A percentile compares a stretch with the other conserved stretches of the same genome.
Conservation (phyloP, 345 rosid genomes). For the Lenwebbia sp. region DNA sequence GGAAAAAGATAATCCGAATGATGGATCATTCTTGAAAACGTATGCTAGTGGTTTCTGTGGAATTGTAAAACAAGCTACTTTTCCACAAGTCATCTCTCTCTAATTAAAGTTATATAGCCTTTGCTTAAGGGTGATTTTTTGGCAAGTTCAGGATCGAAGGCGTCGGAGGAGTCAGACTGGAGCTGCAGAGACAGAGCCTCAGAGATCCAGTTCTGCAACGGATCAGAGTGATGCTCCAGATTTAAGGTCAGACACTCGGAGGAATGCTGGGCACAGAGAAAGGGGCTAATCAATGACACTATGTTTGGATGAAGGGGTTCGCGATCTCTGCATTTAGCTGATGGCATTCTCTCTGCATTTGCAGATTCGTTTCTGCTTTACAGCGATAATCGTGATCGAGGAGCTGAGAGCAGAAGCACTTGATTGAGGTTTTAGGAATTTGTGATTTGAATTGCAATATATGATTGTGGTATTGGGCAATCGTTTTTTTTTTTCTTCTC, state of each 20-base stretch:
- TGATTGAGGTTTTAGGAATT: neutral
- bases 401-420: neutral
- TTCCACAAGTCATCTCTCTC: neutral
- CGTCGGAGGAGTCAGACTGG: slow-evolving; percentile 42
- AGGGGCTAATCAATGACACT: slow-evolving; percentile 1
- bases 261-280: slow-evolving; percentile 3
- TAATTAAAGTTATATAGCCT: neutral
- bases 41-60: neutral
- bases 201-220: slow-evolving; percentile 30
- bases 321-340: neutral
- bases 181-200: slow-evolving; percentile 21
- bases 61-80: neutral
- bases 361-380: neutral
- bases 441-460: neutral
- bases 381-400: neutral
- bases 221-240: slow-evolving; percentile 35
- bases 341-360: neutral
- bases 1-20: neutral
- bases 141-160: slow-evolving; percentile 58
- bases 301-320: neutral
- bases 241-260: neutral
- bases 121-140: neutral
- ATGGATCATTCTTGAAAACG: neutral
- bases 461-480: neutral
- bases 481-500: neutral